phyloP scores from a whole-genome alignment of 257 asterid species.

The Mitragyna speciosa region DNA sequence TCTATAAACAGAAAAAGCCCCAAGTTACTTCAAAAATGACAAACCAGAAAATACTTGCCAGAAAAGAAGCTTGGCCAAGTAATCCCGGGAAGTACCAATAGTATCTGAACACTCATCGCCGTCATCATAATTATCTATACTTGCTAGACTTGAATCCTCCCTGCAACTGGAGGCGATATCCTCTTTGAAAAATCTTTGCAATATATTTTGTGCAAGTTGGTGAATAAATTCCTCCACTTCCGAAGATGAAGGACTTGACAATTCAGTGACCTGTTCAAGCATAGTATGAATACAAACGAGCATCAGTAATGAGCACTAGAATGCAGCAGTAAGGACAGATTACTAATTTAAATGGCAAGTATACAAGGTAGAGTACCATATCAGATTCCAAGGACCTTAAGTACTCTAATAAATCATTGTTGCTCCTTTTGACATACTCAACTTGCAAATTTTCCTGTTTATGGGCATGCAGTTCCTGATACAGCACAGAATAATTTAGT shows the following conservation, averaged over 20 bases:
- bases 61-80: constrained; percentile 93
- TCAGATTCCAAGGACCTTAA: constrained; percentile 84
- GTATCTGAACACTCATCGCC: constrained; percentile 38
- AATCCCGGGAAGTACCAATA: constrained; percentile 74
- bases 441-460: constrained; percentile 60
- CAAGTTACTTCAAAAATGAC: background rate
- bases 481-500: constrained; percentile 20
- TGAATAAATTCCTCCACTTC: constrained; percentile 94
- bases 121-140: constrained; percentile 31
- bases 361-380: constrained; percentile 53
- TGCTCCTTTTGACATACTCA: constrained; percentile 55
- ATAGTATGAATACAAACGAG: background rate
- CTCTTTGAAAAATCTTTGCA: constrained; percentile 61
- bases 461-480: constrained; percentile 63
- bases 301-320: background rate
- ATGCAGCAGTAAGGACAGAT: background rate
- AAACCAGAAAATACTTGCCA: constrained; percentile 49
- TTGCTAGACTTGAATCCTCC: constrained; percentile 37
- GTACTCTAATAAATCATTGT: constrained; percentile 80
- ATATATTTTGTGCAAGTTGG: constrained; percentile 72
- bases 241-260: constrained; percentile 80
- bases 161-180: constrained; percentile 34
- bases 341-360: background rate
- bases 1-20: constrained; percentile 4
- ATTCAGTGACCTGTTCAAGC: constrained; percentile 65